Base-by-base conservation (phyloP, 2,329 filamentous ascomycete species). In the Fusarium bactridioides region DNA sequence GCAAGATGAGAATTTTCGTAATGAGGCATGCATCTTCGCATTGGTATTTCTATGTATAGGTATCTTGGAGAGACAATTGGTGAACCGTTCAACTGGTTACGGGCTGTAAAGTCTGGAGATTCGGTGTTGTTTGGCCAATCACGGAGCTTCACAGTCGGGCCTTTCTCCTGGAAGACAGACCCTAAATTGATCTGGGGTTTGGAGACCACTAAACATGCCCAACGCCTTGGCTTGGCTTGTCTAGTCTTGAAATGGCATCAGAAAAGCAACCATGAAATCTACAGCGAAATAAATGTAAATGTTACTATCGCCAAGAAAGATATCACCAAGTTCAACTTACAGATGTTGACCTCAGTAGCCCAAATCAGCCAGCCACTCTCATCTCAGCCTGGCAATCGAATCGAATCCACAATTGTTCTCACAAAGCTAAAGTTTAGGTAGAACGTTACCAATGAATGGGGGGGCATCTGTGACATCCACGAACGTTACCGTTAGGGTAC, bases 121-220 rank as follows among this genome's bases (percentile, higher is more conserved):
- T 38, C 7, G 37, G 54, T 29, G 27, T 19, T 13, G 33, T n/a
- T 31, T 38, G 12, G 5, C 74, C 74, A 76, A 76, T 76, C 69
- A 75, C 55, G 64, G 62, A 69, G 60, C 56, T 50, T 62, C 19
- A 43, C 57, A 75, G 64, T 76, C 74, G 74, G 74, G 48, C 74
- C 74, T 76, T 76, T 72, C 72, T 67, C 71, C 60, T 72, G 61
- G 61, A 48, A 23, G 54, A 55, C 56, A 33, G 31, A 15, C 31
- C 73, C 74, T 58, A 23, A 69, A 75, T 75, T 63, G 63, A 74
- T 76, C 74, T 74, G 74, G 74, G 74, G 74, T 65, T 73, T 45
- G 31, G 43, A 38, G 35, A 27, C 38, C 43, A 29, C 51, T 61
- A 53, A 61, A 47, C 15, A 38, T 40, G 35, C 25, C 10, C n/a